Evolutionary conservation across 108 stramenopile genomes (phyloP), one percentile per base, ranked within the genome.

Genomic region (Discostella pseudostelligera): DNA sequence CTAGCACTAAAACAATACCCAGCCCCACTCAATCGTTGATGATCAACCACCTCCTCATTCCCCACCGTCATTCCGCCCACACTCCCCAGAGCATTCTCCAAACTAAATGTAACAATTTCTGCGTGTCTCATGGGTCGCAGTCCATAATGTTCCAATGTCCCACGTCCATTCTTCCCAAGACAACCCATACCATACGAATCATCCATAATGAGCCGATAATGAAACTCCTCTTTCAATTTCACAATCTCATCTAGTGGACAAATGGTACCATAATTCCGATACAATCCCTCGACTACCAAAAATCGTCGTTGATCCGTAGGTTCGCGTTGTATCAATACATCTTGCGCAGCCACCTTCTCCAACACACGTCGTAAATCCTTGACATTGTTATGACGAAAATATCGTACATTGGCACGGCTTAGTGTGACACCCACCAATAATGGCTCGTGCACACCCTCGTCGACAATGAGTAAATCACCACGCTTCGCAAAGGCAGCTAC

Each of bases 1-100:
- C 96, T 90, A 3, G 98, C 99, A 62, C 94, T 96, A 81, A 95
- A 99, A 81, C 95, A 96, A 73, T 99, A 99, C 43, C 99, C 99
- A 1, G 98, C 97, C 42, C 97, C 99, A 39, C 89, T 92, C 19
- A 97, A 72, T 11, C 98, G 86, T 71, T 99, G 98, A 80, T 99
- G 98, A 81, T 97, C 97, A 12, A 97, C 95, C 19, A 98, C 96
- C 69, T 99, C 97, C 48, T 92, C 86, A 60, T 82, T 89, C 17
- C 99, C 99, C 29, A 97, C 86, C 25, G 96, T 97, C 37, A 99
- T 76, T 47, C 99, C 99, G 4, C 99, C 98, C 56, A 97, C 83
- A 46, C 90, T 90, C 7, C 95, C 96, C 20, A 99, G 49, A 19
- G 96, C 65, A 72, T 96, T 96, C 60, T 96, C 96, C 49, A 99